A percentile compares a stretch with the other conserved stretches of the same genome.
These are phyloP conservation scores for Diaporthe humulicola DNA, from an alignment of 2,329 filamentous ascomycete genomes.

Conservation along the genomic window DNA sequence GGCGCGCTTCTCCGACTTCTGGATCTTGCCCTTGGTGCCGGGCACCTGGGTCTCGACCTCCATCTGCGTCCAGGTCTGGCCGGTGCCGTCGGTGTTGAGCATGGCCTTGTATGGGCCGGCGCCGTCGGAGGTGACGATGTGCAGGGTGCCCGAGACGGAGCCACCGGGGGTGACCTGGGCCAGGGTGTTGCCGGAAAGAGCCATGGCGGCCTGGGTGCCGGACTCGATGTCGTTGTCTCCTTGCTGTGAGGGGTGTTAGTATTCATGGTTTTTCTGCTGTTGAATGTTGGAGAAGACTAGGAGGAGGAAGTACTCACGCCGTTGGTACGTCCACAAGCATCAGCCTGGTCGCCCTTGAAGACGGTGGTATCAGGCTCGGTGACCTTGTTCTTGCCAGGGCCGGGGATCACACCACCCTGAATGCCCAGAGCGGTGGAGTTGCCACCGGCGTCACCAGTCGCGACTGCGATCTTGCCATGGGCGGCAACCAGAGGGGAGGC, in stretches of 20 bases:
- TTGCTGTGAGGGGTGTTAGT: constrained; percentile 1
- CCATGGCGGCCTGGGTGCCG: constrained; percentile 49
- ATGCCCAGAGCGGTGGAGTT: constrained; percentile 56
- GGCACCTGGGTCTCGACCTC: constrained; percentile 52
- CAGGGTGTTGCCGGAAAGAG: constrained; percentile 52
- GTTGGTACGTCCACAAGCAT: constrained; percentile 55
- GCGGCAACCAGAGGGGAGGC: constrained; percentile 47
- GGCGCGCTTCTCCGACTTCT: constrained; percentile 42
- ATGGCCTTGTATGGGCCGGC: constrained; percentile 55
- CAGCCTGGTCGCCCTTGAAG: constrained; percentile 53
- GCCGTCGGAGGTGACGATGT: constrained; percentile 58
- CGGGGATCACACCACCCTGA: constrained; percentile 50
- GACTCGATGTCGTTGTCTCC: constrained; percentile 53
- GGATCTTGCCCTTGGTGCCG: constrained; percentile 52
- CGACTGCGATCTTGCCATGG: constrained; percentile 47
- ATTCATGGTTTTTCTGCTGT: background rate
- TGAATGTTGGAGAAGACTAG: background rate
- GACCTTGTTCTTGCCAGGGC: constrained; percentile 39
- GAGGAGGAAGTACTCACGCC: constrained; percentile 30
- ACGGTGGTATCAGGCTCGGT: constrained; percentile 62
- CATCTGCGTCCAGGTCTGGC: constrained; percentile 49
- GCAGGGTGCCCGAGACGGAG: constrained; percentile 52
- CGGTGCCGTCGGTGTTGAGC: constrained; percentile 54
- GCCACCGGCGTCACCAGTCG: constrained; percentile 51
- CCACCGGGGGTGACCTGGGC: constrained; percentile 54